A percentile compares a stretch with the other conserved stretches of the same genome.
These are phyloP conservation scores for Aureobasidium lini DNA, from an alignment of 2,329 filamentous ascomycete species.

Conservation along the genomic window DNA sequence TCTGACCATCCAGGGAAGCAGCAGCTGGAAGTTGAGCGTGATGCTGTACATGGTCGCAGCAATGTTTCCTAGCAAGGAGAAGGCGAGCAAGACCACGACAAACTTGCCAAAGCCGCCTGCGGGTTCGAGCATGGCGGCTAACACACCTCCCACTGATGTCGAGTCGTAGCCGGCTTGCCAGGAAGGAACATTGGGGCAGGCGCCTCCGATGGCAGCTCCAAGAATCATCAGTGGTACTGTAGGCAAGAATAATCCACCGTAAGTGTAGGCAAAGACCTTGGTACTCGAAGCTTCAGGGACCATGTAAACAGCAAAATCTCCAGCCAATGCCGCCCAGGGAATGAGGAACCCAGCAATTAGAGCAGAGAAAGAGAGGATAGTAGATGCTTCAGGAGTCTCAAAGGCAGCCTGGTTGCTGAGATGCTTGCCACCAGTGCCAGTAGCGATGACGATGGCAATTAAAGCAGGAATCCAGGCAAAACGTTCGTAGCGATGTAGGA, in stretches of 20 bases:
- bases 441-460: constrained; percentile 33
- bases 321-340: constrained; percentile 43
- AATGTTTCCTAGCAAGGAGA: constrained; percentile 38
- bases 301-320: constrained; percentile 40
- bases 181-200: constrained; percentile 22
- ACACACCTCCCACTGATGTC: constrained; percentile 30
- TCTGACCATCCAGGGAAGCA: constrained; percentile 27
- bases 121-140: constrained; percentile 33
- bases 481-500: constrained; percentile 37
- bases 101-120: constrained; percentile 38
- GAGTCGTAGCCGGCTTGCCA: constrained; percentile 32
- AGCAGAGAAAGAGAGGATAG: constrained; percentile 44
- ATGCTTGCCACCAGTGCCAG: constrained; percentile 33
- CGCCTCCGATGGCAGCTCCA: constrained; percentile 36
- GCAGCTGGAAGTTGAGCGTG: constrained; percentile 33
- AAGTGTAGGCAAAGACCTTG: constrained; percentile 33
- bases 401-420: constrained; percentile 39
- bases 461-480: constrained; percentile 36
- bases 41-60: constrained; percentile 40
- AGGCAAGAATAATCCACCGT: constrained; percentile 28
- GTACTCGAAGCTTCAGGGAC: constrained; percentile 30
- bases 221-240: constrained; percentile 32
- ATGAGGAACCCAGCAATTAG: constrained; percentile 54
- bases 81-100: constrained; percentile 35
- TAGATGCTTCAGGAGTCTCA: constrained; percentile 37